A percentile compares a stretch with the other conserved stretches of the same genome.
Evolutionary conservation across 2,329 filamentous ascomycete species (phyloP).

Genomic region (Monosporascus sp.): DNA sequence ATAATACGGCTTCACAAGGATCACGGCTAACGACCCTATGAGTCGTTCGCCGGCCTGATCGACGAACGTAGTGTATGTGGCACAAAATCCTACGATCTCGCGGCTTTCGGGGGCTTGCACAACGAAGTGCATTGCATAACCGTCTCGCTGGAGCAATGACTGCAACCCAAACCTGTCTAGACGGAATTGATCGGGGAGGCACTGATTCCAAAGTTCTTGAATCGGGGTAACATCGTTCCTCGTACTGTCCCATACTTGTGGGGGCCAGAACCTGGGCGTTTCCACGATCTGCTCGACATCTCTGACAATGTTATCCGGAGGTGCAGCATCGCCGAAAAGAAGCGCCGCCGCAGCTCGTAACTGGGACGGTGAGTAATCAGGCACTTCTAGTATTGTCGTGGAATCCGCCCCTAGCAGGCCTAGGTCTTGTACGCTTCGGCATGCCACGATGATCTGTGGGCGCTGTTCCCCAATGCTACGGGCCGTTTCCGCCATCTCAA

Average conservation of each 20-base stretch:
- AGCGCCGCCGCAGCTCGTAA: constrained; percentile 47
- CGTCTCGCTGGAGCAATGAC: constrained; percentile 46
- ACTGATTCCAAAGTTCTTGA: constrained; percentile 43
- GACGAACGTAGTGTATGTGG: constrained; percentile 54
- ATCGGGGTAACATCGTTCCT: constrained; percentile 28
- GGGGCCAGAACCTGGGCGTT: constrained; percentile 35
- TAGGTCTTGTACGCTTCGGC: constrained; percentile 38
- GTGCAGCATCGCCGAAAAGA: constrained; percentile 39
- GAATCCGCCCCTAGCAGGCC: constrained; percentile 37
- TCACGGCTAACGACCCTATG: constrained; percentile 49
- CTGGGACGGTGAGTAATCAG: constrained; percentile 41
- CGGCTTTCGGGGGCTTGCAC: constrained; percentile 42
- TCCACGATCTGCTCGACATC: constrained; percentile 27
- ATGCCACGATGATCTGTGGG: constrained; percentile 48
- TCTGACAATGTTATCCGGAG: constrained; percentile 11
- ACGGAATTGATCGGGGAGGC: constrained; percentile 40
- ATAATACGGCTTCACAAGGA: constrained; percentile 46
- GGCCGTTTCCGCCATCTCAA: constrained; percentile 43
- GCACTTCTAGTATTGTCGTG: constrained; percentile 46
- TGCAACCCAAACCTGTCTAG: constrained; percentile 38
- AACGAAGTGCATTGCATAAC: constrained; percentile 53
- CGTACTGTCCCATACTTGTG: constrained; percentile 30
- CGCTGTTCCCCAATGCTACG: constrained; percentile 40
- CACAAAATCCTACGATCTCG: constrained; percentile 51
- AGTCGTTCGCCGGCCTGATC: constrained; percentile 47